Conservation (phyloP, 768 basidiomycete genomes). For the Leucosporidium yakuticum region DNA sequence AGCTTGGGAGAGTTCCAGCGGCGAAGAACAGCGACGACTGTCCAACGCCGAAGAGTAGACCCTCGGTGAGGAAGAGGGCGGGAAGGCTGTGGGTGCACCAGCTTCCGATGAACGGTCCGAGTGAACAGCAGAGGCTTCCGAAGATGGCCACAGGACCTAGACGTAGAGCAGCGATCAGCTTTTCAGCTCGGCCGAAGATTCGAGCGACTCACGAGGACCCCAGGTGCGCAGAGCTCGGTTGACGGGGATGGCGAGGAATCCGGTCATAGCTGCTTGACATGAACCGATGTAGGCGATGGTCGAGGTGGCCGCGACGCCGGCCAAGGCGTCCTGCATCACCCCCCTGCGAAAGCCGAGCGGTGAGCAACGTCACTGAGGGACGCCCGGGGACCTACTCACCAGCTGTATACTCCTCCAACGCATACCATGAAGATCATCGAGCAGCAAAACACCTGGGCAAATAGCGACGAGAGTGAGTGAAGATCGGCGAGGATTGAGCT, state of each 20-base stretch:
- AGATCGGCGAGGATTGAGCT: background rate
- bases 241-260: constrained; percentile 30
- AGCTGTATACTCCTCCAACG: constrained; percentile 11
- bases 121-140: background rate
- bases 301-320: constrained; percentile 27
- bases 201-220: background rate
- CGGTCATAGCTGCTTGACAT: constrained; percentile 15
- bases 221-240: no score
- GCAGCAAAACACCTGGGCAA: background rate
- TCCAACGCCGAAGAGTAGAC: constrained; percentile 13
- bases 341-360: constrained; percentile 15
- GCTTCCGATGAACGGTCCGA: constrained; percentile 9
- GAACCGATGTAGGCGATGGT: constrained; percentile 38
- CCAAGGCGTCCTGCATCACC: constrained; percentile 33
- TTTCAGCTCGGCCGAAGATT: constrained; percentile 20
- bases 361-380: background rate
- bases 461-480: background rate
- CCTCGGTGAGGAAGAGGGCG: constrained; percentile 10
- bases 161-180: constrained; percentile 20
- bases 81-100: constrained; percentile 9
- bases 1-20: constrained; percentile 24
- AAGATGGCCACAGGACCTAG: constrained; percentile 14
- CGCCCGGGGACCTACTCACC: background rate
- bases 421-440: constrained; percentile 15
- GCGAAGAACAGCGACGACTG: constrained; percentile 23